Evolutionary conservation across 148 eudicot species (phyloP).

Genomic region (Polygonum maritimum): DNA sequence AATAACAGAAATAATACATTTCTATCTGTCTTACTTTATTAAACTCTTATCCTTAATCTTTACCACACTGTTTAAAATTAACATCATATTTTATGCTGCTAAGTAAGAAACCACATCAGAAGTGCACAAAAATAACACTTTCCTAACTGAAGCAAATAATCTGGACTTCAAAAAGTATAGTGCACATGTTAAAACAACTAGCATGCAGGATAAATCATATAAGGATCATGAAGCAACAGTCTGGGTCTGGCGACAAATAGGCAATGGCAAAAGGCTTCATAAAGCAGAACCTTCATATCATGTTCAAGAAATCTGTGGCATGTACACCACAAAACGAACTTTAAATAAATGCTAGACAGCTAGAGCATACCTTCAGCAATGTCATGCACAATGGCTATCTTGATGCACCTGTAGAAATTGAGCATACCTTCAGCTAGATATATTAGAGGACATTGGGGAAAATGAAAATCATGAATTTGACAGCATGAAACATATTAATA

Average conservation of each 20-base stretch:
- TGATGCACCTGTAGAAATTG: slow-evolving; percentile 63
- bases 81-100: background rate
- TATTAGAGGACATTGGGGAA: background rate
- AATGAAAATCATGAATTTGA: background rate
- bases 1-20: background rate
- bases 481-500: background rate
- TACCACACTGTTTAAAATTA: background rate
- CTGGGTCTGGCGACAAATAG: background rate
- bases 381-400: slow-evolving; percentile 94
- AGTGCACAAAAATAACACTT: background rate
- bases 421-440: background rate
- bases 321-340: background rate
- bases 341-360: background rate
- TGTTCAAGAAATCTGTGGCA: background rate
- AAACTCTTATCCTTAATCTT: background rate
- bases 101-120: background rate
- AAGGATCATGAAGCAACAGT: background rate
- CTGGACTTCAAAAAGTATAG: background rate
- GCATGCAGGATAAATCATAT: slow-evolving; percentile 1
- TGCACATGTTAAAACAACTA: background rate
- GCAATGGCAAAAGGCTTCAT: background rate
- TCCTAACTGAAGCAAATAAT: background rate
- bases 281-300: background rate
- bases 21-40: background rate
- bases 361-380: slow-evolving; percentile 81